phyloP scores from a whole-genome alignment of 192 early-diverging fungal genomes.

The Backusella sp. region DNA sequence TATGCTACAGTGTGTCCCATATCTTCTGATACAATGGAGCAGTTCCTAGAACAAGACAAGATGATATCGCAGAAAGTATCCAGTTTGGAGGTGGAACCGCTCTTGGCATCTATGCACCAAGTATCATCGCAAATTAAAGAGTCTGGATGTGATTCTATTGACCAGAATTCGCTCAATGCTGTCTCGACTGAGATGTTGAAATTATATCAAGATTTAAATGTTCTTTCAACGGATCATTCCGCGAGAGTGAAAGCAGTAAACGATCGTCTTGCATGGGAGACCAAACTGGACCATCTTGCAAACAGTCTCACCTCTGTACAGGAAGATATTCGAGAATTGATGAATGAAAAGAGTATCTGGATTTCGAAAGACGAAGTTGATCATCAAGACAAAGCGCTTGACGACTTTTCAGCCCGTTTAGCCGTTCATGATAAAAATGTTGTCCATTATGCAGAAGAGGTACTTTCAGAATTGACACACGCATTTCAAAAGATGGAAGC shows the following conservation, averaged over 20 bases:
- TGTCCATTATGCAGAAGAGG: neutral
- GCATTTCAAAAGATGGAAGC: neutral
- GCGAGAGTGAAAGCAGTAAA: neutral
- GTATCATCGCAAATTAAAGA: neutral
- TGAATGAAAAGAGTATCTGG: slow-evolving; percentile 19
- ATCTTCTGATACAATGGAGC: neutral
- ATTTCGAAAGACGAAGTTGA: slow-evolving; percentile 13
- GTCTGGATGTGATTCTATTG: slow-evolving; percentile 1
- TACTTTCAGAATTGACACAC: neutral
- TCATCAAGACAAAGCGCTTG: neutral
- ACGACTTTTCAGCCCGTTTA: neutral
- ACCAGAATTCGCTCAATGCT: neutral
- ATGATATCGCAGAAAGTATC: neutral
- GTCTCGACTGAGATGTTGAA: neutral
- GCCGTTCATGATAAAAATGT: neutral
- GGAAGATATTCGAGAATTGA: slow-evolving; percentile 16
- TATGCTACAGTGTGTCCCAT: neutral
- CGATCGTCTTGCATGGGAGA: neutral
- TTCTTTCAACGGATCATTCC: neutral
- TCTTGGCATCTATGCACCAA: neutral
- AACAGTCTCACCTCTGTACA: neutral
- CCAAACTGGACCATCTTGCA: neutral
- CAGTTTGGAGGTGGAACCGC: neutral
- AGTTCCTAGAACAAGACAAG: neutral
- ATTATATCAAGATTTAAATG: neutral